These are phyloP conservation scores for Paraphaeosphaeria sporulosa DNA, from an alignment of 2,329 filamentous ascomycete genomes.

Conservation along the genomic window DNA sequence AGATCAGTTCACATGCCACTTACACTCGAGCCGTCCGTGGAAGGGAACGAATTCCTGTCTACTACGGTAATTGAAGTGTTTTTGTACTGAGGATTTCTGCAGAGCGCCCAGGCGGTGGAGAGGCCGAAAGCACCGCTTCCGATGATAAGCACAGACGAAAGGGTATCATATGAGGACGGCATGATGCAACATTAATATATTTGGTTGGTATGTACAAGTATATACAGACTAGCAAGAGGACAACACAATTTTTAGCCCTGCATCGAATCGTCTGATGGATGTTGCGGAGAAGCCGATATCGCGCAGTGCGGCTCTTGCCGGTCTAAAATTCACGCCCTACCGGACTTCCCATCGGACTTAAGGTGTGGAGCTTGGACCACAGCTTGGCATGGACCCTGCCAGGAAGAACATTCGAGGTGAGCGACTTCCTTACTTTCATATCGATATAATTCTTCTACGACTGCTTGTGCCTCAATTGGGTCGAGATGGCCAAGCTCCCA, in stretches of 20 bases:
- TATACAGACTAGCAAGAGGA: not conserved
- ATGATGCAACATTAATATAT: conserved; percentile 19
- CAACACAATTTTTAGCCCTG: conserved; percentile 4
- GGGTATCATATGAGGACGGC: conserved; percentile 33
- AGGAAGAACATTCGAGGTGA: conserved; percentile 18
- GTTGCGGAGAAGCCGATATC: conserved; percentile 36
- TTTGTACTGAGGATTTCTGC: conserved; percentile 63
- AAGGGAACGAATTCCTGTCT: conserved; percentile 65
- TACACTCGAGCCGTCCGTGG: conserved; percentile 64
- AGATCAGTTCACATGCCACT: conserved; percentile 19
- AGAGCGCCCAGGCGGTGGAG: conserved; percentile 74
- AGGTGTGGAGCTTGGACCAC: conserved; percentile 16
- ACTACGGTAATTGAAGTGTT: conserved; percentile 64
- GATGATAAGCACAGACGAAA: conserved; percentile 57
- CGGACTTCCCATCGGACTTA: too few species aligned
- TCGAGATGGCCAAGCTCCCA: conserved; percentile 43
- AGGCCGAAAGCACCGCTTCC: conserved; percentile 65
- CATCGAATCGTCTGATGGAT: conserved; percentile 16
- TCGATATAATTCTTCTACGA: conserved; percentile 16
- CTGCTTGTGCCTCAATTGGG: conserved; percentile 11
- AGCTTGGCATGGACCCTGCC: conserved; percentile 12
- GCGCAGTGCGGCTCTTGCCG: conserved; percentile 37
- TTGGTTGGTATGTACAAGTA: not conserved
- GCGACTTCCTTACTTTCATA: conserved; percentile 26
- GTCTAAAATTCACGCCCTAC: conserved; percentile 19